Evolutionary conservation across 352 stramenopile species (phyloP).

Genomic region (Phytophthora sansomeana): DNA sequence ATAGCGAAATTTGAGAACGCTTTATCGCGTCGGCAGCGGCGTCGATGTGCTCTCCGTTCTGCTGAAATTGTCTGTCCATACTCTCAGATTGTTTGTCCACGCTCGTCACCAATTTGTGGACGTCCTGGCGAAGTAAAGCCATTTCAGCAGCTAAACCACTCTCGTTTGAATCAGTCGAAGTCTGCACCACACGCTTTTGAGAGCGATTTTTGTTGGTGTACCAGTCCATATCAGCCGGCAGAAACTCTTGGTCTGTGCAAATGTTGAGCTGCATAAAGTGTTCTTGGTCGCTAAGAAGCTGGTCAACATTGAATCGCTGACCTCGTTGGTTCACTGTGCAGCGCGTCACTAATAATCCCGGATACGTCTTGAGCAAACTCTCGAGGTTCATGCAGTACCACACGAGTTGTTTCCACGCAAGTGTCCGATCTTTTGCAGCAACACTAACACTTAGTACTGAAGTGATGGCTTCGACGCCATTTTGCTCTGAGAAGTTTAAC

Average conservation of each 20-base stretch:
- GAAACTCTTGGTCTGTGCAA: conserved; percentile 7
- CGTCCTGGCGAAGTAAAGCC: neutral
- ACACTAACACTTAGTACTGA: conserved; percentile 16
- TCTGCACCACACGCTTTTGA: neutral
- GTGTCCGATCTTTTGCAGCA: neutral
- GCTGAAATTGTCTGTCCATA: conserved; percentile 6
- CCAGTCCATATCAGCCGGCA: conserved; percentile 21
- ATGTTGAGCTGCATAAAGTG: conserved; percentile 13
- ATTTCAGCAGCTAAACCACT: neutral
- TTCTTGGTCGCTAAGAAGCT: conserved; percentile 14
- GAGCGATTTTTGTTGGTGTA: conserved; percentile 14
- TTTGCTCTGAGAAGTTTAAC: neutral
- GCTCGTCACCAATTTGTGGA: neutral
- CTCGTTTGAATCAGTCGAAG: neutral
- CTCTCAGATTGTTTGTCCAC: neutral
- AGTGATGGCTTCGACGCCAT: neutral
- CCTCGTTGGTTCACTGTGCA: conserved; percentile 2
- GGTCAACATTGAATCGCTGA: conserved; percentile 15
- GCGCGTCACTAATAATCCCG: conserved; percentile 13
- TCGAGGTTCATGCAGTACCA: conserved; percentile 23
- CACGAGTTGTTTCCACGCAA: conserved; percentile 23
- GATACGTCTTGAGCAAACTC: conserved; percentile 17
- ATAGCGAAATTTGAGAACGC: conserved; percentile 6
- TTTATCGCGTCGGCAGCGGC: neutral
- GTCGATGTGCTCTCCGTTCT: conserved; percentile 8